Evolutionary conservation across 73 alveolate genomes (phyloP).

Genomic region (Stentor coeruleus): DNA sequence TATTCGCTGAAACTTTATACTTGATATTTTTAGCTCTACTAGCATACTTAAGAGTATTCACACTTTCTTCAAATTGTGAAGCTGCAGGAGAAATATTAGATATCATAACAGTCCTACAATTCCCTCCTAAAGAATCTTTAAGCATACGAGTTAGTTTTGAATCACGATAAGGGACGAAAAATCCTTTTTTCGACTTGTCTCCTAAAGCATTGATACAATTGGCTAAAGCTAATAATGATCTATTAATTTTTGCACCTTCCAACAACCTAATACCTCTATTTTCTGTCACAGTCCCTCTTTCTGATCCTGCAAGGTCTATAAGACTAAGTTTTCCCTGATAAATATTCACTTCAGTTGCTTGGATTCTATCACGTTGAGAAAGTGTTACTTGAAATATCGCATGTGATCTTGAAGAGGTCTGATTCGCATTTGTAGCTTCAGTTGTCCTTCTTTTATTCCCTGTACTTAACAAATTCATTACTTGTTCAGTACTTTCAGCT

Average conservation of each 20-base stretch:
- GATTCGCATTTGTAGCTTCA: constrained; percentile 71
- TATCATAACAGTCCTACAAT: constrained; percentile 86
- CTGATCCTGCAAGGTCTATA: constrained; percentile 98
- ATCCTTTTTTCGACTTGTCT: constrained; percentile 33
- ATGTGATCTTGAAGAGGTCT: constrained; percentile 79
- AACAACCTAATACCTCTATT: constrained; percentile 77
- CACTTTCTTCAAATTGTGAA: constrained; percentile 83
- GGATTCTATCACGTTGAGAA: constrained; percentile 51
- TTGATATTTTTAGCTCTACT: constrained; percentile 75
- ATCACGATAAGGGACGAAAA: constrained; percentile 73
- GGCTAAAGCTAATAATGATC: constrained; percentile 73
- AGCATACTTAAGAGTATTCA: constrained; percentile 77
- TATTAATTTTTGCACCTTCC: constrained; percentile 72
- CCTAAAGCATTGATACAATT: constrained; percentile 75
- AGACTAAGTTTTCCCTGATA: constrained; percentile 68
- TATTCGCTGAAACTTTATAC: constrained; percentile 81
- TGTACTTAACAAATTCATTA: constrained; percentile 55
- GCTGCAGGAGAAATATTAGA: constrained; percentile 90
- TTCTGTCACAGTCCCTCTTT: constrained; percentile 82
- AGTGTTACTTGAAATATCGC: constrained; percentile 76
- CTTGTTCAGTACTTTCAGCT: constrained; percentile 70
- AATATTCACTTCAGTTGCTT: constrained; percentile 47
- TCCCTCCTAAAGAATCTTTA: constrained; percentile 91
- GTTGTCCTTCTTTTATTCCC: constrained; percentile 93
- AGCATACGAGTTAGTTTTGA: constrained; percentile 82